Conservation (phyloP, 2,329 filamentous ascomycete genomes). For the Cordyceps tenuipes region DNA sequence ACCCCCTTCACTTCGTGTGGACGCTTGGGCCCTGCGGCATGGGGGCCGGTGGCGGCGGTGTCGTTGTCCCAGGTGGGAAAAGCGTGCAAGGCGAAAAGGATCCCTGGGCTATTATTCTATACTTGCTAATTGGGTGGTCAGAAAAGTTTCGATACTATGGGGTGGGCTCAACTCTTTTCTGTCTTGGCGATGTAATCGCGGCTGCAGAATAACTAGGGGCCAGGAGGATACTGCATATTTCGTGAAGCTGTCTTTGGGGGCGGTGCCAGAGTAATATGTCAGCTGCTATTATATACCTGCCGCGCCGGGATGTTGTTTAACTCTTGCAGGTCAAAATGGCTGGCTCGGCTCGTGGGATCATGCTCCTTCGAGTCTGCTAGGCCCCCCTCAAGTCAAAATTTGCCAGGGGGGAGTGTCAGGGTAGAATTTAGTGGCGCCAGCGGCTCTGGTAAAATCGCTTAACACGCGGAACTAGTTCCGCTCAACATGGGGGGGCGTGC, state of each 20-base stretch:
- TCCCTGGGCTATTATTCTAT: background rate
- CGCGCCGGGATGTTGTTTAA: background rate
- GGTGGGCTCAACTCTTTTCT: background rate
- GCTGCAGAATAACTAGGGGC: no score
- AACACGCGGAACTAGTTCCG: conserved; percentile 2
- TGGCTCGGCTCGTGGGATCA: background rate
- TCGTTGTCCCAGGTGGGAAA: conserved; percentile 7
- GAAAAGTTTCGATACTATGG: background rate
- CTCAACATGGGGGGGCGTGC: background rate
- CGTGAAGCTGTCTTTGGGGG: background rate
- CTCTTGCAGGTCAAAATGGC: background rate
- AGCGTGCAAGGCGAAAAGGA: background rate
- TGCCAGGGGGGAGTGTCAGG: background rate
- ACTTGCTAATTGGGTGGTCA: background rate
- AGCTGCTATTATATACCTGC: background rate
- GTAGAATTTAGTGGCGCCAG: background rate
- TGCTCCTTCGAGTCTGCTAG: background rate
- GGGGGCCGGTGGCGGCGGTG: conserved; percentile 10
- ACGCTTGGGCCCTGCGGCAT: conserved; percentile 6
- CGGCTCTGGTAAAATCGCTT: conserved; percentile 3
- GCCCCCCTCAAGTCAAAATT: background rate
- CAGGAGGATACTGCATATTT: no score
- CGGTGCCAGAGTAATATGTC: background rate
- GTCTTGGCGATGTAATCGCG: background rate
- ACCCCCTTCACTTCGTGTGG: background rate